Base-by-base conservation (phyloP, 441 rosid genomes). In the Cnidoscolus chayamansa region DNA sequence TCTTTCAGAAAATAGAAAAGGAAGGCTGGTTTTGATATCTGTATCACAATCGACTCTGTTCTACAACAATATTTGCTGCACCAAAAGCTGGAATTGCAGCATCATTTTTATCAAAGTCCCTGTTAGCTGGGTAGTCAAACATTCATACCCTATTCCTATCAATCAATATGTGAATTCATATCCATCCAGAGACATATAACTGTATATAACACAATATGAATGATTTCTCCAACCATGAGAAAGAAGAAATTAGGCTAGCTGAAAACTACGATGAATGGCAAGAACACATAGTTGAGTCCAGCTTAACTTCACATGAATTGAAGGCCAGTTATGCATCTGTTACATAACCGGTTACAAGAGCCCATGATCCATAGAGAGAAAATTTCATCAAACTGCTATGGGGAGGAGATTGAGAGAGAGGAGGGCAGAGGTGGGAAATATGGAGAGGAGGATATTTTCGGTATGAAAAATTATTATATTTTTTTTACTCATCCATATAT, bases 91-190 rank as follows among this genome's bases (percentile, higher is more conserved):
- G 59, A 15, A 35, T 9, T 11, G 35, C 54, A 71, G 15, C 10
- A 5, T 62, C 54, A 77, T 32, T 2, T 30, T 25, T 31, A 75
- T 17, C 8, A 31, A 71, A 54, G 57, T 68, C 48, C 58, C 25
- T 25, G 25, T 17, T 67, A 45, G 43, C 15, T 47, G 43, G 57
- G 30, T 49, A 25, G 25, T 49, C 12, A 10, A 25, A 25, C 25
- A 25, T 25, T 20, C 32, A 25, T 25, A 25, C 25, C 25, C 25
- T 25, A 25, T 59, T 61, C 56, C 56, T 48, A 16, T 17, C 25
- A 30, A 31, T 20, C 53, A 68, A 55, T n/a, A 76, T 57, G 57
- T 40, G 30, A n/a, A 66, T 47, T 47, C 9, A 10, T 55, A 51
- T 31, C 71, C 47, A 53, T 32, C 20, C 49, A 20, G 58, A 16